These are phyloP conservation scores for Talaromyces sp. DNA, from an alignment of 2,329 filamentous ascomycete genomes.

Conservation along the genomic window DNA sequence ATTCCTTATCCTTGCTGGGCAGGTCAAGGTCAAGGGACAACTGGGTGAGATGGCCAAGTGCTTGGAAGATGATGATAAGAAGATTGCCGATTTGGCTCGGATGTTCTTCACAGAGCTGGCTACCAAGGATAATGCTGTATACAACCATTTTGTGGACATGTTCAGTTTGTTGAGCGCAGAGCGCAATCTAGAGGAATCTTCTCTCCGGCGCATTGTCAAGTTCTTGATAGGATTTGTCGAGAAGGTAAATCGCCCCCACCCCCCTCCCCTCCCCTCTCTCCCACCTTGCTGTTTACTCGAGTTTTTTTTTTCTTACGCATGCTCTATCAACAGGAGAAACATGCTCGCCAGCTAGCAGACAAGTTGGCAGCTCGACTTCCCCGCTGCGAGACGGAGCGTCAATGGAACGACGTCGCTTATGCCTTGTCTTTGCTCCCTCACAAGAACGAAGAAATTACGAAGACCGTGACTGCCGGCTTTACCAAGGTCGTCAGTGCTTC, in stretches of 20 bases:
- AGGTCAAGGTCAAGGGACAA: constrained; percentile 99
- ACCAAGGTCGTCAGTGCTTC: constrained; percentile 68
- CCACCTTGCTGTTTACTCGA: too few relatives aligned
- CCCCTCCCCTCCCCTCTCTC: background rate
- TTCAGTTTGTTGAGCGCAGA: constrained; percentile 90
- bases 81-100: constrained; percentile 86
- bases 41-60: constrained; percentile 99
- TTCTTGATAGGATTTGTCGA: constrained; percentile 96
- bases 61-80: constrained; percentile 91
- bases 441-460: constrained; percentile 52
- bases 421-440: constrained; percentile 86
- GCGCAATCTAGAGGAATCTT: constrained; percentile 77
- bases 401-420: constrained; percentile 98
- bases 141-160: constrained; percentile 99
- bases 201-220: constrained; percentile 82
- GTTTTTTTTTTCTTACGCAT: too few relatives aligned
- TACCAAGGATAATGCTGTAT: constrained; percentile 97
- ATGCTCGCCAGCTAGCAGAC: constrained; percentile 88
- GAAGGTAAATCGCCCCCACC: constrained; percentile 65
- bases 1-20: constrained; percentile 92
- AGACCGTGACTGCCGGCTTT: constrained; percentile 47
- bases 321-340: constrained; percentile 74
- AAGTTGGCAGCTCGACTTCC: constrained; percentile 86
- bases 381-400: constrained; percentile 86
- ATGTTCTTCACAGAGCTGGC: constrained; percentile 99